Evolutionary conservation across 139 green algal species (phyloP).

Genomic region (Tetradesmus lagerheimii): DNA sequence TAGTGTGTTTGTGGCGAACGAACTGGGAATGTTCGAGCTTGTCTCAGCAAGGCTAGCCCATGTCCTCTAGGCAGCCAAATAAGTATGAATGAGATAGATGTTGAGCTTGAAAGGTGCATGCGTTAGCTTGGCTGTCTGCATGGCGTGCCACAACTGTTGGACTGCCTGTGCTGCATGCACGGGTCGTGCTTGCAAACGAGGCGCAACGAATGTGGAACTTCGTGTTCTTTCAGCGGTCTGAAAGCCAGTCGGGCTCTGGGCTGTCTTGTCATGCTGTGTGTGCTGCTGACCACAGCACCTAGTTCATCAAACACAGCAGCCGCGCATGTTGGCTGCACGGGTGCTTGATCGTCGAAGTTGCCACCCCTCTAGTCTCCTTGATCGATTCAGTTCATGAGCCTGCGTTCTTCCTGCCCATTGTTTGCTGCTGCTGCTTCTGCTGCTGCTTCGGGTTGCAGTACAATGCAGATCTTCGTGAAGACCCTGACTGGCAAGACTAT

Average conservation of each 20-base stretch:
- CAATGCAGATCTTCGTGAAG: constrained; percentile 93
- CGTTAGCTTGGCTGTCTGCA: neutral
- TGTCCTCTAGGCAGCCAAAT: neutral
- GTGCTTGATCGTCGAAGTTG: too few relatives aligned
- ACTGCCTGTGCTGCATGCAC: neutral
- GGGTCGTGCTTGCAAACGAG: neutral
- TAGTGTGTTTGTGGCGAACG: neutral
- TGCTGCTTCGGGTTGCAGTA: constrained; percentile 4
- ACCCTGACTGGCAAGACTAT: constrained; percentile 97
- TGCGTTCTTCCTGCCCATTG: too few relatives aligned
- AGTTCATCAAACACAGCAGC: neutral
- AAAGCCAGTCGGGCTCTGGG: neutral
- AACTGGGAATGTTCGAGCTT: neutral
- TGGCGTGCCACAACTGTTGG: neutral
- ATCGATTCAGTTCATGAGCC: too few relatives aligned
- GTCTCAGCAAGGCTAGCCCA: neutral
- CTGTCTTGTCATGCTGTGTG: neutral
- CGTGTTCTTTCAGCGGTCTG: neutral
- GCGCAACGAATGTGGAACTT: neutral
- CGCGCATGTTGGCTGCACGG: too few relatives aligned
- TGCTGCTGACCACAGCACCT: neutral
- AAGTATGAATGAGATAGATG: neutral
- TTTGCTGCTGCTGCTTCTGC: neutral
- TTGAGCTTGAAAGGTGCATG: neutral
- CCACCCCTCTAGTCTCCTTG: too few relatives aligned